Evolutionary conservation across 176 grass and related monocot species (phyloP).

Genomic region (Poa pratensis): DNA sequence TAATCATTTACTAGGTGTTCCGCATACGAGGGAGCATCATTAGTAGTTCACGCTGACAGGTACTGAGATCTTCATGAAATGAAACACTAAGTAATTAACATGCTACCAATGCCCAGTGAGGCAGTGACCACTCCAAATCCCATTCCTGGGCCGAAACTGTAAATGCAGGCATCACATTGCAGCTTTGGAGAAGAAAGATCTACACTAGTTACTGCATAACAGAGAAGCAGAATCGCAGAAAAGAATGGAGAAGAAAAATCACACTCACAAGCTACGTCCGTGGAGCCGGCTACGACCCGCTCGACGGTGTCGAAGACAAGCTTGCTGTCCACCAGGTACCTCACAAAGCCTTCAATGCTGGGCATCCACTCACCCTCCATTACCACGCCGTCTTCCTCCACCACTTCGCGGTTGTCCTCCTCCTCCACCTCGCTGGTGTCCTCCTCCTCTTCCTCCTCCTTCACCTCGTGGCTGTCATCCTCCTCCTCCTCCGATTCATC

Average conservation of each 20-base stretch:
- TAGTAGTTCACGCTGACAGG: background rate
- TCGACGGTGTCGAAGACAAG: conserved; percentile 92
- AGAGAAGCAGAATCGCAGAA: background rate
- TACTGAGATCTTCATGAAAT: conserved; percentile 2
- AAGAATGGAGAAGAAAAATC: background rate
- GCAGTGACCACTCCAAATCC: background rate
- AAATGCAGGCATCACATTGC: background rate
- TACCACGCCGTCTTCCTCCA: background rate
- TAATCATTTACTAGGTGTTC: conserved; percentile 4
- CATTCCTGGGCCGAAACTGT: background rate
- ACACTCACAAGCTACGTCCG: conserved; percentile 82
- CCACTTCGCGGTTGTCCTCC: conserved; percentile 9
- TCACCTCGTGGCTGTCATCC: background rate
- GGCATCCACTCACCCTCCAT: conserved; percentile 65
- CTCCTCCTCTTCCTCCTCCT: conserved; percentile 14
- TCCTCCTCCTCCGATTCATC: background rate
- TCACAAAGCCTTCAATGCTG: conserved; percentile 74
- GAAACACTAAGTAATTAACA: background rate
- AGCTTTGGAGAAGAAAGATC: background rate
- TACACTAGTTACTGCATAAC: background rate
- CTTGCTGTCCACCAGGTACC: conserved; percentile 87
- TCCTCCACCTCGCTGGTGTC: background rate
- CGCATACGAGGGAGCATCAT: background rate
- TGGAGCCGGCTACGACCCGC: conserved; percentile 76
- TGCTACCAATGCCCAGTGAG: background rate